Conservation (phyloP, 1,284 basidiomycete species). For the Pascua guehoae region DNA sequence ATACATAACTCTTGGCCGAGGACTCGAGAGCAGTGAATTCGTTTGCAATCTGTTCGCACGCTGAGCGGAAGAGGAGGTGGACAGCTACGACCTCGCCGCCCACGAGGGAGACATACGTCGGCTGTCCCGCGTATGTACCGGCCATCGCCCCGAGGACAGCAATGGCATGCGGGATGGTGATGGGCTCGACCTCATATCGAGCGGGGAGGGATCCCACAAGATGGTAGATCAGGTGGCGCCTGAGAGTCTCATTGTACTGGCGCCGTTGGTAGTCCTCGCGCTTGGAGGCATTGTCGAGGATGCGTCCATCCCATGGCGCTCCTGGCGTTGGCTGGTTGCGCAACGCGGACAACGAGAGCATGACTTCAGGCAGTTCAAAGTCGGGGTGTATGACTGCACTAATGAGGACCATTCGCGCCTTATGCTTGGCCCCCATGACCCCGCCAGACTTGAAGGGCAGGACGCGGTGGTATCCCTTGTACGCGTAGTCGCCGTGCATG, state of each 20-base stretch:
- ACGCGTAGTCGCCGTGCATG: slow-evolving; percentile 28
- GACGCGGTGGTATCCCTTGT: slow-evolving; percentile 10
- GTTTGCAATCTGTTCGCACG: slow-evolving; percentile 19
- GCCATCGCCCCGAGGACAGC: background rate
- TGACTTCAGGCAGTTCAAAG: slow-evolving; percentile 26
- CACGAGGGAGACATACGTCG: too few species aligned
- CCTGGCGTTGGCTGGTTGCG: background rate
- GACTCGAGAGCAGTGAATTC: slow-evolving; percentile 29
- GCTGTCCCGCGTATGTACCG: background rate
- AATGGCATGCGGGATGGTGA: background rate
- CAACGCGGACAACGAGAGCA: slow-evolving; percentile 10
- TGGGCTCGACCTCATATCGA: background rate
- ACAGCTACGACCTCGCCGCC: slow-evolving; percentile 17
- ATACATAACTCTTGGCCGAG: slow-evolving; percentile 23
- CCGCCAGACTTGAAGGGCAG: background rate
- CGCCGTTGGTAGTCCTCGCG: background rate
- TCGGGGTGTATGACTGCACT: slow-evolving; percentile 26
- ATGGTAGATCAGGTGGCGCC: slow-evolving; percentile 6
- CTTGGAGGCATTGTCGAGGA: background rate
- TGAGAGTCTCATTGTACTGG: background rate
- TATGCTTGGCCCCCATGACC: background rate
- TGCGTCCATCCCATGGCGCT: background rate
- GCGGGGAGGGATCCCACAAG: slow-evolving; percentile 3
- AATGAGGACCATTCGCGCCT: slow-evolving; percentile 18
- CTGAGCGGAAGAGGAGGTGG: slow-evolving; percentile 17